Percentiles rank a stretch among this genome's conserved stretches.
phyloP scores from a whole-genome alignment of 2,329 filamentous ascomycete genomes.

The Penicillium polonicum region DNA sequence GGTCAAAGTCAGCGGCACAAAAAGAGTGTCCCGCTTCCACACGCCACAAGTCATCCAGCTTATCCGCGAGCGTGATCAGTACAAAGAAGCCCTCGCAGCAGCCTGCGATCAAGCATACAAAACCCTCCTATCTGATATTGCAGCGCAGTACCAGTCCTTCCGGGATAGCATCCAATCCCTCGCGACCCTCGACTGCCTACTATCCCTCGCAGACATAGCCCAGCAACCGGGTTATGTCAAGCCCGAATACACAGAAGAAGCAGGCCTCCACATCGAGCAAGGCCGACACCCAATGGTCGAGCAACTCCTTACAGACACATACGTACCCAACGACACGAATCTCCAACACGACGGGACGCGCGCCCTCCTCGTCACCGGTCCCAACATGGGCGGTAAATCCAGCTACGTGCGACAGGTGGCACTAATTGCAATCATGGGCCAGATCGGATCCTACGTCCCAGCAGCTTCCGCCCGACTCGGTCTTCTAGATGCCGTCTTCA shows the following conservation, averaged over 20 bases:
- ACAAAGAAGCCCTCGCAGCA: conserved; percentile 88
- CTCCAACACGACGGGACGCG: conserved; percentile 66
- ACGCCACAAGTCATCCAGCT: conserved; percentile 84
- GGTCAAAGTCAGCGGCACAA: conserved; percentile 92
- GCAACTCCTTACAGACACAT: conserved; percentile 77
- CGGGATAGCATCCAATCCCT: conserved; percentile 85
- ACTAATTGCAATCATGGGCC: conserved; percentile 87
- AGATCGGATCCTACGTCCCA: conserved; percentile 92
- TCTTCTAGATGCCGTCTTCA: conserved; percentile 87
- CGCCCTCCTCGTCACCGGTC: conserved; percentile 87
- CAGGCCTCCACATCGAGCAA: conserved; percentile 66
- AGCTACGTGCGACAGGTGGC: conserved; percentile 92
- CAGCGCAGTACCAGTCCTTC: conserved; percentile 81
- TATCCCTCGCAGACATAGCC: conserved; percentile 82
- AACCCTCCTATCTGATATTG: conserved; percentile 69
- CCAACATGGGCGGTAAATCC: conserved; percentile 99
- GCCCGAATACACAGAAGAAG: conserved; percentile 65
- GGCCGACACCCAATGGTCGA: conserved; percentile 96
- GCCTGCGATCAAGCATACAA: conserved; percentile 84
- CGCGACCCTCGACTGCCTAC: conserved; percentile 82
- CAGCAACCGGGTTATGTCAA: conserved; percentile 83
- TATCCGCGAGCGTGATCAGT: conserved; percentile 84
- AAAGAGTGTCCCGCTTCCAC: conserved; percentile 88
- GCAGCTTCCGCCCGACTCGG: conserved; percentile 72
- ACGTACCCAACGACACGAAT: conserved; percentile 84